These are phyloP conservation scores for Mastigamoeba balamuthi DNA, from an alignment of 78 protist species.

Conservation along the genomic window DNA sequence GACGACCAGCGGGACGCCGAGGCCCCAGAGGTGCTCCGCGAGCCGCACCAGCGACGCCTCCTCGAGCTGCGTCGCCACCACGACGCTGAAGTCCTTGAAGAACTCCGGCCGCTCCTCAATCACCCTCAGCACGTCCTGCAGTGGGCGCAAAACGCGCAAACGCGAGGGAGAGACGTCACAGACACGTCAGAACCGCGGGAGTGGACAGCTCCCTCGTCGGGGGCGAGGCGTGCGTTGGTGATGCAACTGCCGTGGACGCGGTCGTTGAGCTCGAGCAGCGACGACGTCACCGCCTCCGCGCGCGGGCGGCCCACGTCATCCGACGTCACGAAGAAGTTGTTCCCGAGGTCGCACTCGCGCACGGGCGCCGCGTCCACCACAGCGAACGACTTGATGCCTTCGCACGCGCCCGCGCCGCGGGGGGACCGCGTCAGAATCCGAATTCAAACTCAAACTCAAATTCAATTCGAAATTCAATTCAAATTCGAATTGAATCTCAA, in stretches of 20 bases:
- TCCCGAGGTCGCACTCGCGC: slow-evolving; percentile 47
- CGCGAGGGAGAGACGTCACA: not conserved
- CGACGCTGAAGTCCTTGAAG: slow-evolving; percentile 38
- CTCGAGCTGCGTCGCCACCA: slow-evolving; percentile 59
- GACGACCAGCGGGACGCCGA: slow-evolving; percentile 33
- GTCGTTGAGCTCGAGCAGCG: slow-evolving; percentile 68
- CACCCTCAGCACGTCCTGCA: not conserved
- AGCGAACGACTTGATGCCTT: slow-evolving; percentile 66
- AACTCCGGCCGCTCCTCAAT: slow-evolving; percentile 22
- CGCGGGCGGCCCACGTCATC: slow-evolving; percentile 52
- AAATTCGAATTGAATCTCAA: not conserved
- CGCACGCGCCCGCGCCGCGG: not conserved
- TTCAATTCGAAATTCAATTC: not conserved
- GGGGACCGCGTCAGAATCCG: not conserved
- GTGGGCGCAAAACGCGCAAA: not conserved
- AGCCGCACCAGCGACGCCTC: slow-evolving; percentile 12
- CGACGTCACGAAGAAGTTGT: slow-evolving; percentile 61
- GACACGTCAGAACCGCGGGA: too few relatives aligned
- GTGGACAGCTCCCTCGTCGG: too few relatives aligned
- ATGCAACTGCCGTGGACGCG: slow-evolving; percentile 33
- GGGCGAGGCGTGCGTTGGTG: not conserved
- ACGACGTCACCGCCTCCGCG: slow-evolving; percentile 40
- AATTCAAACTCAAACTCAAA: not conserved
- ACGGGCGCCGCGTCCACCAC: slow-evolving; percentile 60
- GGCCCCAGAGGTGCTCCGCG: not conserved